These are phyloP conservation scores for Crucibulum parvulum DNA, from an alignment of 1,284 basidiomycete species.

Conservation along the genomic window DNA sequence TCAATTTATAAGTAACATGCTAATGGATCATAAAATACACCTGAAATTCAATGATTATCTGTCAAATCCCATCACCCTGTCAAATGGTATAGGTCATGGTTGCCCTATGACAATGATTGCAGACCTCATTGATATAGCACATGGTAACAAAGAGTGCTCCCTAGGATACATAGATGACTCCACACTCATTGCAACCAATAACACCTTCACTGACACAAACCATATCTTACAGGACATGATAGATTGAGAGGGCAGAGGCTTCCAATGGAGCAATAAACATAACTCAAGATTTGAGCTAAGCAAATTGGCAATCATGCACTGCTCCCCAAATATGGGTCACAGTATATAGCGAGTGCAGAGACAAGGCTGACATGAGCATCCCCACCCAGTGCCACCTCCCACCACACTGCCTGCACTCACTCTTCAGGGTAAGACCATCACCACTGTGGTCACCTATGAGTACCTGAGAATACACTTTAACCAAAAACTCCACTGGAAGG, in stretches of 20 bases:
- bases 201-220: conserved; percentile 17
- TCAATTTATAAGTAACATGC: not conserved
- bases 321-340: too few species aligned
- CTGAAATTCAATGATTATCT: conserved; percentile 7
- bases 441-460: too few species aligned
- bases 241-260: conserved; percentile 19
- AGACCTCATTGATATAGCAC: conserved; percentile 10
- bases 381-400: not conserved
- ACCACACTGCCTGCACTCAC: too few species aligned
- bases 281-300: conserved; percentile 23
- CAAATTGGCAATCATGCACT: conserved; percentile 12
- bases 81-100: conserved; percentile 11
- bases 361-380: not conserved
- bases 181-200: conserved; percentile 7
- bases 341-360: too few species aligned
- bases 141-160: not conserved
- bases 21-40: not conserved
- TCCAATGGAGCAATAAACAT: conserved; percentile 26
- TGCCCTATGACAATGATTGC: conserved; percentile 5
- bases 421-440: not conserved
- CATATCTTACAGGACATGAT: conserved; percentile 24
- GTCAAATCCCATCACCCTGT: not conserved
- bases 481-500: too few species aligned
- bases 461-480: too few species aligned
- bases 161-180: conserved; percentile 10